Base-by-base conservation (phyloP, 257 asterid species). In the Knoxia roxburghii region DNA sequence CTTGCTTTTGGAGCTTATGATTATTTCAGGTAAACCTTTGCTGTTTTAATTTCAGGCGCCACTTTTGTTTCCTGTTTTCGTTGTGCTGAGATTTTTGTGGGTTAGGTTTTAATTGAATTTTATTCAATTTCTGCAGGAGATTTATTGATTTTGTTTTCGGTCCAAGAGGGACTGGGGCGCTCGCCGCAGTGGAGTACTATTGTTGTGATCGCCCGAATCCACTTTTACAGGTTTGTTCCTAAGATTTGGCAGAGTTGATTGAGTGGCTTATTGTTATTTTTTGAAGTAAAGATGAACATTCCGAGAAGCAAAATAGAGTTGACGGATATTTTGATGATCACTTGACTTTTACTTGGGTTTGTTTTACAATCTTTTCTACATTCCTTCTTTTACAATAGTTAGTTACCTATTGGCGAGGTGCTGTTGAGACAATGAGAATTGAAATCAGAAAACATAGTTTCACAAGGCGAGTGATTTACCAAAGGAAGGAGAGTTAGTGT, bases 171-270 rank as follows among this genome's bases (percentile, higher is more conserved):
- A 70, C 84, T 30, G 50, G 82, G 70, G 88, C 89, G 24, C 81
- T 90, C 57, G 78, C 75, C 73, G 81, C 95, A 48, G 80, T 81
- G 43, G 99, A 94, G 82, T 73, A 83, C 68, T 87, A 80, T 74
- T 94, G 95, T 70, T 94, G 99, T 63, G 96, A 94, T 54, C 95
- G 97, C 29, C 95, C 96, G 69, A 94, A 94, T 74, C 99, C 99
- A 49, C 77, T 79, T 49, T 74, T 94, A 68, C 97, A 94, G 96
- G 97, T 93, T 29, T 48, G 18, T 49, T 37, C 2, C 15, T 21
- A 29, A 43, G 21, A 29, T 23, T 62, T 51, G 1, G 24, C 57
- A 6, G 46, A 70, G 12, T 61, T 33, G 29, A 58, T 58, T 32
- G 12, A 59, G 18, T 59, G 27, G 46, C 21, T 50, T 50, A 50